These are phyloP conservation scores for Saccharomyces jurei DNA, from an alignment of 805 yeast species.

Conservation along the genomic window DNA sequence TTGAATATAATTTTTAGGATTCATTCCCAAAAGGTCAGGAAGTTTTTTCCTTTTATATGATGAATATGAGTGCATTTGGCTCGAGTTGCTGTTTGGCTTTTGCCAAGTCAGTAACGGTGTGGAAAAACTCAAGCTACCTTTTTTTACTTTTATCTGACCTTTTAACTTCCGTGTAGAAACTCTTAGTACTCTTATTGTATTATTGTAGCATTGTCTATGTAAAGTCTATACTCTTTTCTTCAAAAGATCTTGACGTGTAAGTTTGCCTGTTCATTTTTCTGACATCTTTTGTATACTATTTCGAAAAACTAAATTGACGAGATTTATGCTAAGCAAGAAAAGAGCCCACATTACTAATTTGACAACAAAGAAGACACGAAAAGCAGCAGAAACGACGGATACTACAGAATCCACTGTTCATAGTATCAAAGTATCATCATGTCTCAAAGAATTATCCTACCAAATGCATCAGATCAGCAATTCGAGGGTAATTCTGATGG, in stretches of 20 bases:
- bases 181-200: neutral
- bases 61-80: slow-evolving; percentile 99
- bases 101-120: slow-evolving; percentile 60
- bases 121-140: slow-evolving; percentile 99
- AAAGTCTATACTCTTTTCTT: neutral
- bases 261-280: neutral
- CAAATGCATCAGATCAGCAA: slow-evolving; percentile 18
- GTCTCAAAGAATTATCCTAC: slow-evolving; percentile 22
- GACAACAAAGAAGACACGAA: neutral
- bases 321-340: neutral
- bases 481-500: slow-evolving; percentile 11
- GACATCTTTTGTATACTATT: neutral
- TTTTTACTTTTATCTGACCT: slow-evolving; percentile 52
- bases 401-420: neutral
- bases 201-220: neutral
- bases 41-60: slow-evolving; percentile 44
- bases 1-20: no score
- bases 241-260: neutral
- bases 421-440: slow-evolving; percentile 3
- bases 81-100: slow-evolving; percentile 59
- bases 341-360: neutral
- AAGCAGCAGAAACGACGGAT: neutral
- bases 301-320: neutral
- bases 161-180: neutral
- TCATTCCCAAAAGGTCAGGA: slow-evolving; percentile 20